phyloP scores from a whole-genome alignment of 805 yeast species.

The Lachancea waltii region DNA sequence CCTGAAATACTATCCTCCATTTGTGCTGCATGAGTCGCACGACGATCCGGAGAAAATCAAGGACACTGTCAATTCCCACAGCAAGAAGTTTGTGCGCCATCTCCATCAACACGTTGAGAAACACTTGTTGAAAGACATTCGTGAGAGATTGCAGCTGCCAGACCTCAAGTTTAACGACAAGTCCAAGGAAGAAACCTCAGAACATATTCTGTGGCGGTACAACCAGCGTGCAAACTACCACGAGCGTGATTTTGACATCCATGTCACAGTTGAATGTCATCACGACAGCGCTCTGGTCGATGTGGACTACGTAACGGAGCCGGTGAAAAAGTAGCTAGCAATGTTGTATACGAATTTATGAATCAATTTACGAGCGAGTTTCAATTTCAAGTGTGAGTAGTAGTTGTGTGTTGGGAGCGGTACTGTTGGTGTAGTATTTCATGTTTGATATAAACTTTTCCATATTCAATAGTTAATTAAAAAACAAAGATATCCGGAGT shows the following conservation, averaged over 20 bases:
- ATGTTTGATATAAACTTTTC: no score
- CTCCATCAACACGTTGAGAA: constrained; percentile 69
- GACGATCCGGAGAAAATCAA: constrained; percentile 66
- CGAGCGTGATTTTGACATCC: constrained; percentile 57
- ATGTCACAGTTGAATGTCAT: constrained; percentile 58
- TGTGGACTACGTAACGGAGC: constrained; percentile 57
- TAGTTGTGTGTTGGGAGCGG: no score
- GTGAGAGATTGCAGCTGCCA: constrained; percentile 48
- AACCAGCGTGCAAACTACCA: constrained; percentile 53
- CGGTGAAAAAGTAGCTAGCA: no score
- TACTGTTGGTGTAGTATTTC: no score
- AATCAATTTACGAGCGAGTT: no score
- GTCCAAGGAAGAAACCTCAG: constrained; percentile 41
- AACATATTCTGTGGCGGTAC: constrained; percentile 56
- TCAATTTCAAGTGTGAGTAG: no score
- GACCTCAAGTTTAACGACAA: constrained; percentile 45
- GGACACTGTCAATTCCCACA: constrained; percentile 64
- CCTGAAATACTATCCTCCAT: constrained; percentile 66
- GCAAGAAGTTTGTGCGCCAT: constrained; percentile 64
- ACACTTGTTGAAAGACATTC: constrained; percentile 62
- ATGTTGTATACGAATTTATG: no score
- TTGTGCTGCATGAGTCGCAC: constrained; percentile 58
- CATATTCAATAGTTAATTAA: no score
- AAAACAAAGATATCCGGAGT: no score
- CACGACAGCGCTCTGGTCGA: constrained; percentile 61